Percentiles rank a stretch among this genome's conserved stretches.
Conservation (phyloP, 83 land plant genomes). For the Diphasiastrum complanatum region DNA sequence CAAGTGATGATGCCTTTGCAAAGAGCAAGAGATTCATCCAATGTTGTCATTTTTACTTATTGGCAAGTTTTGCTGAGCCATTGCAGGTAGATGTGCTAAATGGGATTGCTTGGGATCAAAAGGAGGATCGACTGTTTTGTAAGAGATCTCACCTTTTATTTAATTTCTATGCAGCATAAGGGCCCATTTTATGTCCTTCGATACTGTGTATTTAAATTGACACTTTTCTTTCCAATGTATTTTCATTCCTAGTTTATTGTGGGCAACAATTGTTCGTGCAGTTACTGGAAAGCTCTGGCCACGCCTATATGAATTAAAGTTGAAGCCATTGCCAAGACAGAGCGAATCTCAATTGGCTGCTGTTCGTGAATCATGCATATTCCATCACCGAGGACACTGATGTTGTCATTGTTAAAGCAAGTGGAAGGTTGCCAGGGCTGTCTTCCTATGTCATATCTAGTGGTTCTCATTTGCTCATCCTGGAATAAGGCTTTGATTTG, state of each 20-base stretch:
- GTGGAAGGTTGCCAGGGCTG: too few relatives aligned
- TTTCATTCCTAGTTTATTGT: not conserved
- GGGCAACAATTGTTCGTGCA: slow-evolving; percentile 12
- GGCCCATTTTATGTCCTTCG: not conserved
- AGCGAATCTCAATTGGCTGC: not conserved
- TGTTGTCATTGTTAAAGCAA: too few relatives aligned
- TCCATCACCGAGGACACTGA: too few relatives aligned
- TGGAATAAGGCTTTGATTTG: too few relatives aligned
- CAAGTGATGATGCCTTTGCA: too few relatives aligned
- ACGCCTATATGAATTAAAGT: slow-evolving; percentile 20
- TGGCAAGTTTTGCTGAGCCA: not conserved
- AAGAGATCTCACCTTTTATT: not conserved
- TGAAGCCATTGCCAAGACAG: slow-evolving; percentile 9
- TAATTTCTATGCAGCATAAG: not conserved
- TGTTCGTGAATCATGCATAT: slow-evolving; percentile 16
- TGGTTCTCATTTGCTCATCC: too few relatives aligned
- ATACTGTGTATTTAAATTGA: not conserved
- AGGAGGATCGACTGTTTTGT: slow-evolving; percentile 18
- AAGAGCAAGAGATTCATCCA: not conserved
- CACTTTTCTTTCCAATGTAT: not conserved
- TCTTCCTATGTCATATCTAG: too few relatives aligned
- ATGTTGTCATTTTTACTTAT: slow-evolving; percentile 6
- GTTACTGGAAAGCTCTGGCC: slow-evolving; percentile 32
- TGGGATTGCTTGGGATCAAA: slow-evolving; percentile 29
- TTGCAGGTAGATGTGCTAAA: slow-evolving; percentile 29